Base-by-base conservation (phyloP, 75 land plant species). In the Selaginella tamariscina region DNA sequence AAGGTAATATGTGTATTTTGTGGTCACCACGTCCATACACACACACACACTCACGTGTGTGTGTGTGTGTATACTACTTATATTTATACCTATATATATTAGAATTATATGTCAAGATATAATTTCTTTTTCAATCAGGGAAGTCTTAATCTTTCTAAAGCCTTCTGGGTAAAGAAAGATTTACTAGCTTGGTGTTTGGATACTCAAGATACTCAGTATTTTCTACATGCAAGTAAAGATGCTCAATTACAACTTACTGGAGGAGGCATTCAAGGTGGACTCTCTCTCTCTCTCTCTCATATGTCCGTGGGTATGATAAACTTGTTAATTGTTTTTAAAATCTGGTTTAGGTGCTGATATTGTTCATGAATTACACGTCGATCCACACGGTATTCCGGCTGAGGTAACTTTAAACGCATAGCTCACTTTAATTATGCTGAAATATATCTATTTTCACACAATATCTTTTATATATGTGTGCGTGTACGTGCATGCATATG, bases 131-230 rank as follows among this genome's bases (percentile, higher is more conserved):
- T 28, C 32, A n/a, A n/a, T n/a, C 77, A 84, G 89, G 89, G 90
- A 60, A 75, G 69, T 67, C 71, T 88, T 70, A 77, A 65, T 0
- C 71, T 65, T 57, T 71, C 93, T 27, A 78, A 81, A 72, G 97
- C 93, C n/a, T 86, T 64, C 60, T 92, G 97, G 97, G 87, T 85
- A 24, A 69, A 70, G 28, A 67, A 80, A 56, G 68, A 70, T 24
- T 31, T 84, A 32, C 73, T 92, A 27, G 93, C 97, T 13, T 92
- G 93, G 97, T 79, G 80, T 32, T 55, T 76, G 31, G 76, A 72
- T 56, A 68, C 44, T 32, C 76, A 74, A 60, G 73, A 78, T 67
- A 78, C 78, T 56, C 74, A 72, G 1, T 75, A 76, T 54, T 78
- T 55, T 59, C 72, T 92, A n/a, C 87, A 77, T 73, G 83, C 85